These are phyloP conservation scores for Salix caprea DNA, from an alignment of 345 rosid species.

Conservation along the genomic window DNA sequence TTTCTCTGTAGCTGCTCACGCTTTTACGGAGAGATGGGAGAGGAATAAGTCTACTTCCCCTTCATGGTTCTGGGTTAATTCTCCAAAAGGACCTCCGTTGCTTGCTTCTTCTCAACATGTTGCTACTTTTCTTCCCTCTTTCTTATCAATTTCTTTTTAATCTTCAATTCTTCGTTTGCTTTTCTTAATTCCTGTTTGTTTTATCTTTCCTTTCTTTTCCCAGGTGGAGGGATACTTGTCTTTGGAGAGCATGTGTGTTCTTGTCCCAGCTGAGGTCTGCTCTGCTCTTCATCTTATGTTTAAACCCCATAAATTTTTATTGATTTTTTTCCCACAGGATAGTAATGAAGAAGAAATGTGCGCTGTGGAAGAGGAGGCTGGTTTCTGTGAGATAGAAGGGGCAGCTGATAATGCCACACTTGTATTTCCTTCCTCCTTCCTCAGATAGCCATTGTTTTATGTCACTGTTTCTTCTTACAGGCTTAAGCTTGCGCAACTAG, in stretches of 20 bases:
- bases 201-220: not conserved
- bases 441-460: not conserved
- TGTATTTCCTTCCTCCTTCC: constrained; percentile 28
- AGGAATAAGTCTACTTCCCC: constrained; percentile 31
- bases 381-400: constrained; percentile 32
- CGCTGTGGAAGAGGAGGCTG: constrained; percentile 19
- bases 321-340: constrained; percentile 20
- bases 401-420: constrained; percentile 50
- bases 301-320: no score
- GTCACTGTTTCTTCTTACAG: not conserved
- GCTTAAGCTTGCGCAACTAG: not conserved
- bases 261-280: constrained; percentile 38
- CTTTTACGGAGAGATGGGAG: constrained; percentile 57
- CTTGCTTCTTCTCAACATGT: constrained; percentile 34
- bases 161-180: not conserved
- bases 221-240: constrained; percentile 63
- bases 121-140: not conserved
- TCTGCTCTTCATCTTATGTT: not conserved
- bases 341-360: constrained; percentile 20
- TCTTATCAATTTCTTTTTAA: no score
- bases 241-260: constrained; percentile 46
- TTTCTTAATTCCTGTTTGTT: not conserved
- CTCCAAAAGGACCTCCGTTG: constrained; percentile 27
- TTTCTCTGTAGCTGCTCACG: constrained; percentile 41
- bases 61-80: constrained; percentile 60